phyloP scores from a whole-genome alignment of 345 rosid species.

The Salix arbutifolia region DNA sequence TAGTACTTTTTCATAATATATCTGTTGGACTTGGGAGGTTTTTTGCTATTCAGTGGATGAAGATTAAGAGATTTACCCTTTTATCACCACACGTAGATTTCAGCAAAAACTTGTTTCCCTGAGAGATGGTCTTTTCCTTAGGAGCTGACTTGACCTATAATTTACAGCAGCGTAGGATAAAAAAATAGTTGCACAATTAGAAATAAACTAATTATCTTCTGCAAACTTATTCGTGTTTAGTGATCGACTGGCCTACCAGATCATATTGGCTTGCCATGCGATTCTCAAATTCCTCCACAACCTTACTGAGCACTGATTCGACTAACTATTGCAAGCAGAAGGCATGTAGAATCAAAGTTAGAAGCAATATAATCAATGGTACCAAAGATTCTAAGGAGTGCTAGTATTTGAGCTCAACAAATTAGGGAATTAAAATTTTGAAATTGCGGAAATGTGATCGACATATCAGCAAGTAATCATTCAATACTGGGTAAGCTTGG shows the following conservation, averaged over 20 bases:
- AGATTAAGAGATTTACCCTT: slow-evolving; percentile 44
- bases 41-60: slow-evolving; percentile 10
- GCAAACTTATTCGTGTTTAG: slow-evolving; percentile 1
- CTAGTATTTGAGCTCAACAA: neutral
- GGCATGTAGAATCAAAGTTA: slow-evolving; percentile 5
- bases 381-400: neutral
- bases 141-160: slow-evolving; percentile 45
- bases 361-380: slow-evolving; percentile 8
- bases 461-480: neutral
- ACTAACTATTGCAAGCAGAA: slow-evolving; percentile 53
- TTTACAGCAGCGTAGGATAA: slow-evolving; percentile 13
- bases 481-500: neutral
- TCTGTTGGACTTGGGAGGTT: neutral
- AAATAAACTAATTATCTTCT: slow-evolving; percentile 1
- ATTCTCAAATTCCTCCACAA: slow-evolving; percentile 79
- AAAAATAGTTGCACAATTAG: neutral
- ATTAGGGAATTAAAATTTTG: neutral
- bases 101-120: slow-evolving; percentile 39
- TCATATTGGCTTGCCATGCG: slow-evolving; percentile 66
- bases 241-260: slow-evolving; percentile 42
- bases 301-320: slow-evolving; percentile 85
- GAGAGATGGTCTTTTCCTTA: slow-evolving; percentile 39
- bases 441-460: neutral
- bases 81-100: slow-evolving; percentile 42
- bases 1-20: too few relatives aligned